These are phyloP conservation scores for Scheffersomyces quercinus DNA, from an alignment of 1,139 yeast species.

Conservation along the genomic window DNA sequence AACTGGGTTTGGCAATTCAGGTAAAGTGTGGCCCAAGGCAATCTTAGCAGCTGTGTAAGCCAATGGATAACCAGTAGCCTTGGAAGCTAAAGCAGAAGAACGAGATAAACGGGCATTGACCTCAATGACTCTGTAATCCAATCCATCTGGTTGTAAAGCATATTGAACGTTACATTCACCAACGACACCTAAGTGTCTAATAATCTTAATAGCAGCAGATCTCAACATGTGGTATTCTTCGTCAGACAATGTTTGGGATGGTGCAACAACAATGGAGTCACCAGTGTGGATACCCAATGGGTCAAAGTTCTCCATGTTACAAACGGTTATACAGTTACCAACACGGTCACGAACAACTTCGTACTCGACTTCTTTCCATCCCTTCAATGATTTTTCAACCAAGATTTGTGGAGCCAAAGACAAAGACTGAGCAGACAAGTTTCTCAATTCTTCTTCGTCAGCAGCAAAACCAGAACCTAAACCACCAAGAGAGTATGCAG, in stretches of 20 bases:
- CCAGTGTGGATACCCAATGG: constrained; percentile 99
- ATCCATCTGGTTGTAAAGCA: constrained; percentile 92
- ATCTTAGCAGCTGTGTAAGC: constrained; percentile 99
- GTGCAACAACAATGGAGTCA: constrained; percentile 98
- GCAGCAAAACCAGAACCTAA: constrained; percentile 96
- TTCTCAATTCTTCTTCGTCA: constrained; percentile 76
- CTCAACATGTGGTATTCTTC: constrained; percentile 98
- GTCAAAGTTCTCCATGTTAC: constrained; percentile 99
- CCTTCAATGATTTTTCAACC: constrained; percentile 95
- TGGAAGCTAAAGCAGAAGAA: constrained; percentile 96
- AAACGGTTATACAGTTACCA: constrained; percentile 96
- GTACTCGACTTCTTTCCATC: constrained; percentile 99
- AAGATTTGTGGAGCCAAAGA: constrained; percentile 91
- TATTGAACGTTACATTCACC: constrained; percentile 99
- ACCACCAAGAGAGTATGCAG: constrained; percentile 98
- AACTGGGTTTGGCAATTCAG: constrained; percentile 94
- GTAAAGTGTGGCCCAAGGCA: constrained; percentile 90
- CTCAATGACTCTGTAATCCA: constrained; percentile 94
- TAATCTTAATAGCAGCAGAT: constrained; percentile 94
- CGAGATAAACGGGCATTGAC: constrained; percentile 97
- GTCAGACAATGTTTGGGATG: constrained; percentile 94
- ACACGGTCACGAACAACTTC: constrained; percentile 97
- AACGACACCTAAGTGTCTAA: constrained; percentile 96
- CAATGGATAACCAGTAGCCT: constrained; percentile 97
- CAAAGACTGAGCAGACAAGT: constrained; percentile 84